Evolutionary conservation across 2,329 filamentous ascomycete species (phyloP).

Genomic region (Rhynchosporium graminicola): DNA sequence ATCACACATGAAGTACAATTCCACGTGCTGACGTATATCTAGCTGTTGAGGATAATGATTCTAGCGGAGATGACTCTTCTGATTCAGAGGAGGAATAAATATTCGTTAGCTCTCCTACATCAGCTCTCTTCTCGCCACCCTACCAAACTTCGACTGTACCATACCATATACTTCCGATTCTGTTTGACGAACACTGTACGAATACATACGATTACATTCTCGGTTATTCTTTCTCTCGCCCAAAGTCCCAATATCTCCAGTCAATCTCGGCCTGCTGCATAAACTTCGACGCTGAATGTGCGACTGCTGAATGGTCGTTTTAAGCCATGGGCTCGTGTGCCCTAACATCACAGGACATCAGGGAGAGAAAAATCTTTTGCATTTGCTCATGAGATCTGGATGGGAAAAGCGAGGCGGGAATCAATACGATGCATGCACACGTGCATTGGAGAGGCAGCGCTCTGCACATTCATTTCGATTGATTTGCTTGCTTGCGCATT

Average conservation of each 20-base stretch:
- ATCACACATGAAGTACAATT: background rate
- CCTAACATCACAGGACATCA: constrained; percentile 18
- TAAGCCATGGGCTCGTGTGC: constrained; percentile 18
- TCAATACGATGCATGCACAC: background rate
- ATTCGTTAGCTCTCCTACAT: background rate
- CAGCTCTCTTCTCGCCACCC: background rate
- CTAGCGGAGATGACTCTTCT: constrained; percentile 54
- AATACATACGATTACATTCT: constrained; percentile 23
- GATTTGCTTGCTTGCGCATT: background rate
- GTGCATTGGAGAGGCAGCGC: background rate
- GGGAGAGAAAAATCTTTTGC: background rate
- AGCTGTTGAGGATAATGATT: constrained; percentile 43
- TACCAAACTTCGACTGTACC: constrained; percentile 25
- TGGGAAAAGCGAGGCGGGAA: background rate
- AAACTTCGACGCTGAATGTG: background rate
- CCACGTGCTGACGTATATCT: constrained; percentile 22
- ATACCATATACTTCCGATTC: constrained; percentile 22
- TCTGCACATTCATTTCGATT: background rate
- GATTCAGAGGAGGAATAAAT: constrained; percentile 52
- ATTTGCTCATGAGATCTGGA: constrained; percentile 2
- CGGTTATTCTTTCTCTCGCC: constrained; percentile 12
- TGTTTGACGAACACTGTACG: constrained; percentile 27
- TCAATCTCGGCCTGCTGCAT: constrained; percentile 1
- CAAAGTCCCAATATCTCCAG: background rate
- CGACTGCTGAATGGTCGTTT: constrained; percentile 13